Evolutionary conservation across 202 grass and related monocot species (phyloP).

Genomic region (Miscanthus sacchariflorus): DNA sequence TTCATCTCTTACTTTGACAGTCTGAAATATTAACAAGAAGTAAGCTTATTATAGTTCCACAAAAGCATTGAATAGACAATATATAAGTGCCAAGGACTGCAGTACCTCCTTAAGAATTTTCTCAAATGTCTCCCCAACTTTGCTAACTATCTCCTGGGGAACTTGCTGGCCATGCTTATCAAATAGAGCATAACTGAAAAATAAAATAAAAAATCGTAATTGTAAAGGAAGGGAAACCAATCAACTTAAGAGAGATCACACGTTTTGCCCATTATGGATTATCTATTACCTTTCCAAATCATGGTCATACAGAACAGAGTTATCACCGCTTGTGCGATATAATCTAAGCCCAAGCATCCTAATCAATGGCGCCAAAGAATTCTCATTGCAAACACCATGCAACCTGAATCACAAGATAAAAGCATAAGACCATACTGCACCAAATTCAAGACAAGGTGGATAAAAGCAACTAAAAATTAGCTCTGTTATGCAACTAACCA

Average conservation of each 20-base stretch:
- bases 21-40: constrained; percentile 64
- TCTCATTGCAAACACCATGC: constrained; percentile 97
- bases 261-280: constrained; percentile 21
- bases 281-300: constrained; percentile 88
- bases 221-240: constrained; percentile 38
- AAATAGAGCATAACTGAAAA: constrained; percentile 86
- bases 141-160: constrained; percentile 75
- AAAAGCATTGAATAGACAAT: constrained; percentile 31
- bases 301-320: constrained; percentile 97
- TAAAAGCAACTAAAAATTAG: constrained; percentile 22
- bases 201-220: neutral
- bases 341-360: constrained; percentile 88
- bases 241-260: constrained; percentile 12
- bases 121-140: constrained; percentile 95
- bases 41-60: neutral
- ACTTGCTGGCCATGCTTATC: constrained; percentile 89
- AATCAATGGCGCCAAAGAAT: constrained; percentile 94
- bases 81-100: constrained; percentile 8
- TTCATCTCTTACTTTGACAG: constrained; percentile 84
- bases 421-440: constrained; percentile 37
- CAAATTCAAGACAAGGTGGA: constrained; percentile 28
- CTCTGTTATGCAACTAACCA: constrained; percentile 67
- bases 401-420: constrained; percentile 77
- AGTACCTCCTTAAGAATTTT: constrained; percentile 91
- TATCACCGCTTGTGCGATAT: constrained; percentile 97